Evolutionary conservation across 1,284 basidiomycete species (phyloP).

Genomic region (Fomes fomentarius): DNA sequence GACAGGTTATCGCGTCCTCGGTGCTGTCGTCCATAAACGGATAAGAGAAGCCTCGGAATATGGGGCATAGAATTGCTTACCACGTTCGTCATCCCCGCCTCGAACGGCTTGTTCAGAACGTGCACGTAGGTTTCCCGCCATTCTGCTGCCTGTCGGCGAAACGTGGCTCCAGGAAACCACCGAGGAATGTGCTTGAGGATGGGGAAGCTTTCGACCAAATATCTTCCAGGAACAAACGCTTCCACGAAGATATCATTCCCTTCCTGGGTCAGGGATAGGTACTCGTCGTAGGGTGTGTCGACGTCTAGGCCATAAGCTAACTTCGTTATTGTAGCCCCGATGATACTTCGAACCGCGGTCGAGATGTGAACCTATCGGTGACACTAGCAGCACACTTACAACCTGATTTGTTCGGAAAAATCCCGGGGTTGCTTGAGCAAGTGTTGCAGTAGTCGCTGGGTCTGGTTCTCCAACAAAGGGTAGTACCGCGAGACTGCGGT

Average conservation of each 20-base stretch:
- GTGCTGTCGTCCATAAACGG: slow-evolving; percentile 7
- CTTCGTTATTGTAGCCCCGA: slow-evolving; percentile 18
- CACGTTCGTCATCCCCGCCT: not conserved
- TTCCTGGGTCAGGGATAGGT: slow-evolving; percentile 2
- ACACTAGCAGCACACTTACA: not conserved
- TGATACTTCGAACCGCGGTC: not conserved
- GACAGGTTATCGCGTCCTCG: not conserved
- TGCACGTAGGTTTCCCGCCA: slow-evolving; percentile 5
- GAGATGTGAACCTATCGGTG: too few relatives aligned
- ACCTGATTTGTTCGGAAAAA: not conserved
- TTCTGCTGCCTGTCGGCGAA: not conserved
- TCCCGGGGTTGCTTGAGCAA: not conserved
- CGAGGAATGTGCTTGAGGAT: slow-evolving; percentile 12
- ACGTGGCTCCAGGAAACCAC: slow-evolving; percentile 18
- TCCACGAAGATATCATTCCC: slow-evolving; percentile 1
- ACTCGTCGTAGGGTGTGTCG: slow-evolving; percentile 17
- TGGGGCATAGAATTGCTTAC: not conserved
- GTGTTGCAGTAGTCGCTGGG: not conserved
- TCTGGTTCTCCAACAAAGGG: not conserved
- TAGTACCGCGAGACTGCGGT: not conserved
- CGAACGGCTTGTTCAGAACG: slow-evolving; percentile 9
- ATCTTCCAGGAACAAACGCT: slow-evolving; percentile 14
- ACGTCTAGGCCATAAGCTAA: slow-evolving; percentile 36
- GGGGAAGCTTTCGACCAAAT: slow-evolving; percentile 17
- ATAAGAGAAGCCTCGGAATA: too few relatives aligned